Conservation (phyloP, 202 grass and related monocot genomes). For the Schoenoplectus triqueter region DNA sequence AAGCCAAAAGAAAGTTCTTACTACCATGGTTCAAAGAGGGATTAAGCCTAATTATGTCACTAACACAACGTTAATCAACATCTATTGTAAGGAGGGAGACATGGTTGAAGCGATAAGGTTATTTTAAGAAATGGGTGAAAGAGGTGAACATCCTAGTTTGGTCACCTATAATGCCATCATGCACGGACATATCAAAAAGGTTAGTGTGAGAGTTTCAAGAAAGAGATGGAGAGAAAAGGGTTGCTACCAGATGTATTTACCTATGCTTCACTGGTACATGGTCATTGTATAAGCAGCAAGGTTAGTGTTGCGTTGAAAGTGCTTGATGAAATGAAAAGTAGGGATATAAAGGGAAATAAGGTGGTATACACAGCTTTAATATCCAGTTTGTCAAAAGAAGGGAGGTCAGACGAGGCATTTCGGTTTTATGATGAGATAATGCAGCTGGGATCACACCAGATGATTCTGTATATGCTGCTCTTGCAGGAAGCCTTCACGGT, state of each 20-base stretch:
- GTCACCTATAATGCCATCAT: slow-evolving; percentile 90
- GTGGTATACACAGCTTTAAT: slow-evolving; percentile 79
- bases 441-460: slow-evolving; percentile 62
- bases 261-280: slow-evolving; percentile 74
- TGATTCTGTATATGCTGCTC: slow-evolving; percentile 66
- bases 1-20: slow-evolving; percentile 70
- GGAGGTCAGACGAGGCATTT: slow-evolving; percentile 80
- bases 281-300: slow-evolving; percentile 75
- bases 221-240: slow-evolving; percentile 90
- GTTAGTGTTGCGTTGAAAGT: slow-evolving; percentile 65
- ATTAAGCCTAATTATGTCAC: slow-evolving; percentile 56
- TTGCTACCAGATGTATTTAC: slow-evolving; percentile 71
- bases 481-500: slow-evolving; percentile 72
- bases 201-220: slow-evolving; percentile 60
- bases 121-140: slow-evolving; percentile 67
- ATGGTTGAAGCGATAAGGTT: slow-evolving; percentile 81
- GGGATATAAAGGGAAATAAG: slow-evolving; percentile 51
- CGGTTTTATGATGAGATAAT: slow-evolving; percentile 71
- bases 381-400: slow-evolving; percentile 76
- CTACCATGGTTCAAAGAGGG: slow-evolving; percentile 74
- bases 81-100: slow-evolving; percentile 84
- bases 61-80: slow-evolving; percentile 77
- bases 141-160: slow-evolving; percentile 48
- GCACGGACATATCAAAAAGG: slow-evolving; percentile 75
- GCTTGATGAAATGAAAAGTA: slow-evolving; percentile 77